A percentile compares a stretch with the other conserved stretches of the same genome.
phyloP scores from a whole-genome alignment of 2,329 filamentous ascomycete genomes.

The Hypoxylon sp. region DNA sequence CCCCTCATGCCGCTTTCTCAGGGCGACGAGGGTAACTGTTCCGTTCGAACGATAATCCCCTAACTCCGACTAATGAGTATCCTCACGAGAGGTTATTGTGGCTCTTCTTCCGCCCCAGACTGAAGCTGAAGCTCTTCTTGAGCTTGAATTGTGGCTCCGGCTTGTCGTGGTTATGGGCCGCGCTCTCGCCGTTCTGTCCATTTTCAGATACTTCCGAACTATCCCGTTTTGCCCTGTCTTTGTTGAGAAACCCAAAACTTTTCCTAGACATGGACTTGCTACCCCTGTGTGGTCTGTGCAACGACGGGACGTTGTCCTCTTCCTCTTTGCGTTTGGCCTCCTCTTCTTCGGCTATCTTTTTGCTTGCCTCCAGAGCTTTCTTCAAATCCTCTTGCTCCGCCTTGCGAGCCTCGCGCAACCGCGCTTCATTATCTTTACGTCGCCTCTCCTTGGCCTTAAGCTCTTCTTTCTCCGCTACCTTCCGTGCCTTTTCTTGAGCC shows the following conservation, averaged over 20 bases:
- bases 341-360: constrained; percentile 68
- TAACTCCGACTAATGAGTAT: constrained; percentile 25
- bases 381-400: constrained; percentile 67
- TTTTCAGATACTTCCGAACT: constrained; percentile 53
- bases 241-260: constrained; percentile 76
- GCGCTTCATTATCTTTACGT: constrained; percentile 55
- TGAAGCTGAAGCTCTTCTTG: constrained; percentile 76
- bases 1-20: constrained; percentile 14
- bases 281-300: constrained; percentile 76
- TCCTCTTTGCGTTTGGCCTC: constrained; percentile 70
- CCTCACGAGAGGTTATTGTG: constrained; percentile 58
- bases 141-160: constrained; percentile 63
- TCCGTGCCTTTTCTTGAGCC: constrained; percentile 64
- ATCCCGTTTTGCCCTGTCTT: constrained; percentile 60
- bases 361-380: constrained; percentile 70
- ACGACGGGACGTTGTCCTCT: constrained; percentile 53
- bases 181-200: constrained; percentile 52
- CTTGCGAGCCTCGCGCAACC: constrained; percentile 56
- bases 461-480: constrained; percentile 61
- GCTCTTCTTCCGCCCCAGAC: constrained; percentile 79
- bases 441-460: constrained; percentile 61
- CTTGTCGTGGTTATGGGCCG: constrained; percentile 47
- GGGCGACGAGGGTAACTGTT: constrained; percentile 20
- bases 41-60: constrained; percentile 18
- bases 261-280: constrained; percentile 85